Evolutionary conservation across 495 filamentous ascomycete species (phyloP).

Genomic region (Aspergillus nanangensis): DNA sequence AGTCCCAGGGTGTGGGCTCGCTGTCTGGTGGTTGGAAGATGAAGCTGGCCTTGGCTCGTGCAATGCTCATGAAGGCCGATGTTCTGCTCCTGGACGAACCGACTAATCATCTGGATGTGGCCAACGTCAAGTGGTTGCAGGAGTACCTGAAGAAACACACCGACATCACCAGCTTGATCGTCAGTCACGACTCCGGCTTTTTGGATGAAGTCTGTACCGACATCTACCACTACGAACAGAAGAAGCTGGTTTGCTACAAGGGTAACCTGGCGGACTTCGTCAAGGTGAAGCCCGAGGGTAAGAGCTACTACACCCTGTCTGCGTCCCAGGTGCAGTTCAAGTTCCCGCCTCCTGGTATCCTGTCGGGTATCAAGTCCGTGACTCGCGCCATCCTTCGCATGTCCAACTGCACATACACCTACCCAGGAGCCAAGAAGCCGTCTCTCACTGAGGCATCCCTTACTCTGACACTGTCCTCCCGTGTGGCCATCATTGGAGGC

Average conservation of each 20-base stretch:
- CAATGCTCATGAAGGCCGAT: slow-evolving; percentile 94
- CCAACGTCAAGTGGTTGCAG: slow-evolving; percentile 93
- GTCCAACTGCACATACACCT: slow-evolving; percentile 85
- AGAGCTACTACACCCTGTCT: slow-evolving; percentile 97
- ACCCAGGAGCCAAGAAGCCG: slow-evolving; percentile 79
- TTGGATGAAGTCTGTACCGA: slow-evolving; percentile 96
- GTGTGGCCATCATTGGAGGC: slow-evolving; percentile 91
- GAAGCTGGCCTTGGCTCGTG: slow-evolving; percentile 95
- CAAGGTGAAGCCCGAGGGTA: slow-evolving; percentile 87
- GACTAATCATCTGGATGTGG: slow-evolving; percentile 96
- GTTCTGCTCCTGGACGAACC: slow-evolving; percentile 96
- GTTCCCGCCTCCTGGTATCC: slow-evolving; percentile 91
- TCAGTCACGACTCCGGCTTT: slow-evolving; percentile 97
- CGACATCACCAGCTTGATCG: slow-evolving; percentile 95
- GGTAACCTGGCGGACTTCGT: slow-evolving; percentile 95
- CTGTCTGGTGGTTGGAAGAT: slow-evolving; percentile 99
- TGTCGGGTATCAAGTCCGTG: slow-evolving; percentile 89
- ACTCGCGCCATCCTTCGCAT: slow-evolving; percentile 95
- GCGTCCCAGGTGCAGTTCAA: slow-evolving; percentile 91
- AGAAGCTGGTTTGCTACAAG: slow-evolving; percentile 93
- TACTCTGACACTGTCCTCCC: slow-evolving; percentile 81
- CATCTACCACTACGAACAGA: slow-evolving; percentile 98
- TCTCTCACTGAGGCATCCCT: slow-evolving; percentile 84
- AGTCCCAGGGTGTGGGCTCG: slow-evolving; percentile 83
- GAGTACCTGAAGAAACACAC: slow-evolving; percentile 93